These are phyloP conservation scores for Actinidia arguta DNA, from an alignment of 179 eudicot genomes.

Conservation along the genomic window DNA sequence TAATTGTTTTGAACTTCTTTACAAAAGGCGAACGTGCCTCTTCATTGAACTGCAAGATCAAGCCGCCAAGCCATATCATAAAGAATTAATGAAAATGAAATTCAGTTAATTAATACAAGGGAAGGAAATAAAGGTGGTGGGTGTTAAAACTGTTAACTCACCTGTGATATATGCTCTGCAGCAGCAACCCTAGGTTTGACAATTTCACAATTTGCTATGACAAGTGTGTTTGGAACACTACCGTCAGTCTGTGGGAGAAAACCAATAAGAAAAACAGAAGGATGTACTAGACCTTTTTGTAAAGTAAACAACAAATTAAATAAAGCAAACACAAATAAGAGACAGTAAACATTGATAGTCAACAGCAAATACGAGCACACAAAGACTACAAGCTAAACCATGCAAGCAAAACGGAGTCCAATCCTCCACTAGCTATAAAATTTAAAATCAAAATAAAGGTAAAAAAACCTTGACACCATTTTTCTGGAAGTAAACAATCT, in stretches of 20 bases:
- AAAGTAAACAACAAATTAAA: neutral
- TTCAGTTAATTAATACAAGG: neutral
- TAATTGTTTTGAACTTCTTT: conserved; percentile 93
- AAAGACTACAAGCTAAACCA: too few relatives aligned
- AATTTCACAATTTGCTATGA: conserved; percentile 96
- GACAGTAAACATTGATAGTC: neutral
- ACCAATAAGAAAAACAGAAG: neutral
- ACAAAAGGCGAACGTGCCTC: conserved; percentile 99
- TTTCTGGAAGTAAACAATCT: neutral
- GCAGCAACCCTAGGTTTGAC: conserved; percentile 99
- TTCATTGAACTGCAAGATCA: conserved; percentile 80
- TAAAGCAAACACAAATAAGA: neutral
- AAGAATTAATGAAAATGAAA: neutral
- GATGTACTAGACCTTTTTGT: neutral
- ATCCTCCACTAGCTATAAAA: neutral
- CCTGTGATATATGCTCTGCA: conserved; percentile 98
- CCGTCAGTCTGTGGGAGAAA: conserved; percentile 77
- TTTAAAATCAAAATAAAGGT: neutral
- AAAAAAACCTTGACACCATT: too few relatives aligned
- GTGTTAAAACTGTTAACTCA: conserved; percentile 19
- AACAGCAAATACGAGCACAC: neutral
- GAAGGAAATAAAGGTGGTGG: neutral
- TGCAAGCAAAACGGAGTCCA: too few relatives aligned
- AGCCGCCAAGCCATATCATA: neutral
- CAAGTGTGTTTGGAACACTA: conserved; percentile 95